These are phyloP conservation scores for Cladosporium sp. DNA, from an alignment of 2,329 filamentous ascomycete species.

Conservation along the genomic window DNA sequence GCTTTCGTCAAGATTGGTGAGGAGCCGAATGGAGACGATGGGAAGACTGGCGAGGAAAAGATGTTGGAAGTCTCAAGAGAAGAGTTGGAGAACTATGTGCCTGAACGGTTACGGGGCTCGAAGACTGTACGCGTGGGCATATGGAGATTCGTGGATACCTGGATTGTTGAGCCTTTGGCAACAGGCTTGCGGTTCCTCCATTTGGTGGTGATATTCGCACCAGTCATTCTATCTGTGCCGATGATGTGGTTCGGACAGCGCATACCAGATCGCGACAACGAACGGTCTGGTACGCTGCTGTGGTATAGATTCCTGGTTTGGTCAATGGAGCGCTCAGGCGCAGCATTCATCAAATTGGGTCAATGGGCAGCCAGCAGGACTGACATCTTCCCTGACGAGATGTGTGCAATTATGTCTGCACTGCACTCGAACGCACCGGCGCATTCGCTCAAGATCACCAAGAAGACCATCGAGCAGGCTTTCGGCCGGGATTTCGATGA, in stretches of 20 bases:
- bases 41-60: slow-evolving; percentile 71
- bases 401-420: slow-evolving; percentile 91
- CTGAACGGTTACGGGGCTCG: slow-evolving; percentile 58
- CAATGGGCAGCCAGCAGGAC: slow-evolving; percentile 97
- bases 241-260: slow-evolving; percentile 72
- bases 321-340: slow-evolving; percentile 88
- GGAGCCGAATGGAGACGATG: slow-evolving; percentile 40
- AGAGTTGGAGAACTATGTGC: slow-evolving; percentile 69
- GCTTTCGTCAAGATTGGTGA: slow-evolving; percentile 58
- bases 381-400: slow-evolving; percentile 89
- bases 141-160: slow-evolving; percentile 65
- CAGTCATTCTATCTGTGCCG: slow-evolving; percentile 77
- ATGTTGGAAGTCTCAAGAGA: slow-evolving; percentile 80
- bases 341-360: slow-evolving; percentile 97
- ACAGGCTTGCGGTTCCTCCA: slow-evolving; percentile 87
- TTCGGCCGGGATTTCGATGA: slow-evolving; percentile 81
- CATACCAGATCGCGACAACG: slow-evolving; percentile 61
- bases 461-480: slow-evolving; percentile 71
- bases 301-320: slow-evolving; percentile 89
- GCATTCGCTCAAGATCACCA: slow-evolving; percentile 77
- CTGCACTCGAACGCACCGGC: slow-evolving; percentile 92
- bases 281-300: slow-evolving; percentile 79
- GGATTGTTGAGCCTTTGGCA: slow-evolving; percentile 76
- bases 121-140: slow-evolving; percentile 55
- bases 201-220: slow-evolving; percentile 82